Evolutionary conservation across 1,284 basidiomycete species (phyloP).

Genomic region (Inonotus hispidus): DNA sequence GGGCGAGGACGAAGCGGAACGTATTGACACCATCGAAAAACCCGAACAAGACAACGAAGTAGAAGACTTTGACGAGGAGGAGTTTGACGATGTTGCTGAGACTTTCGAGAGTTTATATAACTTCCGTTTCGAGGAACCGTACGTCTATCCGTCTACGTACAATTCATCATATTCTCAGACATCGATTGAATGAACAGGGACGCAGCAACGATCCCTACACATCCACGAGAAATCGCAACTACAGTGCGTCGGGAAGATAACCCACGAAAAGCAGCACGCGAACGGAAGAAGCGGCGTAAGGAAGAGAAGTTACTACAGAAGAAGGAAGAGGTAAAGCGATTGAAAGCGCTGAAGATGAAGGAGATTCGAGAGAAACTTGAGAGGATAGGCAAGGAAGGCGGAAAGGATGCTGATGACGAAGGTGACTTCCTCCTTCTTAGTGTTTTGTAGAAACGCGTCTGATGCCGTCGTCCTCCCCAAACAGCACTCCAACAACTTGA

Average conservation of each 20-base stretch:
- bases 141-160: constrained; percentile 30
- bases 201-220: constrained; percentile 67
- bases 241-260: constrained; percentile 76
- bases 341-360: constrained; percentile 81
- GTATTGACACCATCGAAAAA: constrained; percentile 21
- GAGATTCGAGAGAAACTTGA: constrained; percentile 77
- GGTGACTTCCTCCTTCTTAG: constrained; percentile 28
- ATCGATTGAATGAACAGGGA: constrained; percentile 39
- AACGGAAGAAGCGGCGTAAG: constrained; percentile 70
- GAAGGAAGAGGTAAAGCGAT: constrained; percentile 72
- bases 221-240: constrained; percentile 70
- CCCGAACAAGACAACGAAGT: constrained; percentile 29
- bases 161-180: background rate
- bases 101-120: constrained; percentile 85
- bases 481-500: constrained; percentile 59
- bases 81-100: constrained; percentile 71
- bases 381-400: constrained; percentile 63
- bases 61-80: constrained; percentile 38
- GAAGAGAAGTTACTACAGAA: constrained; percentile 71
- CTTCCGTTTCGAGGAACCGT: constrained; percentile 93
- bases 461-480: background rate
- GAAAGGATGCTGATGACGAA: constrained; percentile 39
- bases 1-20: constrained; percentile 25
- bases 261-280: constrained; percentile 75
- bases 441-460: constrained; percentile 15